These are phyloP conservation scores for Xylaria palmicola DNA, from an alignment of 495 filamentous ascomycete genomes.

Conservation along the genomic window DNA sequence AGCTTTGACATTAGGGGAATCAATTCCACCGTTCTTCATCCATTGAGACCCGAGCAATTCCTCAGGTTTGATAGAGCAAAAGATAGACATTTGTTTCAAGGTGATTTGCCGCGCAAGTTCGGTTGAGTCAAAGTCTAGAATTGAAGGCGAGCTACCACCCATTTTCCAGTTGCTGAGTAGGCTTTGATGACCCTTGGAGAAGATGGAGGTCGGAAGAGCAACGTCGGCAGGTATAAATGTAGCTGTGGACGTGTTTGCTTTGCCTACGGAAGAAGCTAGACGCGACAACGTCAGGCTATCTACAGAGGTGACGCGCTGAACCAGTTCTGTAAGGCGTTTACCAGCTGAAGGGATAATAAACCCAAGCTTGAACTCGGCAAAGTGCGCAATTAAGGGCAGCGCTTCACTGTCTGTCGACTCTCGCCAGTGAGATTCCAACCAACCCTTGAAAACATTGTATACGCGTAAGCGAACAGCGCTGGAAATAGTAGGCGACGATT, in stretches of 20 bases:
- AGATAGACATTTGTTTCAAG: slow-evolving; percentile 88
- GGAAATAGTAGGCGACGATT: slow-evolving; percentile 67
- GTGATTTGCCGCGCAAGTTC: slow-evolving; percentile 93
- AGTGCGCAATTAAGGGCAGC: slow-evolving; percentile 69
- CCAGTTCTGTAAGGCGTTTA: slow-evolving; percentile 72
- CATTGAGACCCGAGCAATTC: slow-evolving; percentile 93
- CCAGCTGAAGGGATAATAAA: slow-evolving; percentile 71
- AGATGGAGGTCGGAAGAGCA: slow-evolving; percentile 63
- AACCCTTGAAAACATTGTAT: slow-evolving; percentile 95
- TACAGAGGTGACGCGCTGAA: slow-evolving; percentile 75
- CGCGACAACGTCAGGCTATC: slow-evolving; percentile 81
- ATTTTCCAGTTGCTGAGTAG: slow-evolving; percentile 73
- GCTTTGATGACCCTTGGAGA: slow-evolving; percentile 73
- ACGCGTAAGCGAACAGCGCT: slow-evolving; percentile 83
- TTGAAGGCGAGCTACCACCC: slow-evolving; percentile 65
- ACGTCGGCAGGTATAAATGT: slow-evolving; percentile 68
- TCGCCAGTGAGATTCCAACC: slow-evolving; percentile 96
- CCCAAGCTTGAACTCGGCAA: slow-evolving; percentile 71
- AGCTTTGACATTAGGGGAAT: slow-evolving; percentile 87
- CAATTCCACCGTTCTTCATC: slow-evolving; percentile 77
- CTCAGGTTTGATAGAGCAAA: slow-evolving; percentile 88
- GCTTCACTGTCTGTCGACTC: slow-evolving; percentile 73
- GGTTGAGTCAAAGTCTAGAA: slow-evolving; percentile 90
- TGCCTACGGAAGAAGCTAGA: slow-evolving; percentile 83
- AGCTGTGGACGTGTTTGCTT: slow-evolving; percentile 72